These are phyloP conservation scores for Daldinia grandis DNA, from an alignment of 495 filamentous ascomycete species.

Conservation along the genomic window DNA sequence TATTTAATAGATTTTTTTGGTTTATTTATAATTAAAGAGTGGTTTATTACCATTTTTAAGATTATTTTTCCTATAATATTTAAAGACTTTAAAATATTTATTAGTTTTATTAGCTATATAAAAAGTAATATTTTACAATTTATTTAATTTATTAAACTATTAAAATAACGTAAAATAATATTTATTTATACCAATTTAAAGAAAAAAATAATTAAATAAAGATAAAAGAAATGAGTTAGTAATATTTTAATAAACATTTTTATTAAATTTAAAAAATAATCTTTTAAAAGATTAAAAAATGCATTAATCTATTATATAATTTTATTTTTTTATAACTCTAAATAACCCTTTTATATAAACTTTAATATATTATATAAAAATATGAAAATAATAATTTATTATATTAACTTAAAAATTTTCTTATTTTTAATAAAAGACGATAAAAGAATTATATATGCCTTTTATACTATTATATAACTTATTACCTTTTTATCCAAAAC, in stretches of 20 bases:
- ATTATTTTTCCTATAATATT: slow-evolving; percentile 1
- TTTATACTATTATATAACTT: slow-evolving; percentile 1
- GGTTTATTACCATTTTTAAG: neutral
- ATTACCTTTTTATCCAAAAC: neutral
- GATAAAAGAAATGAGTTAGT: neutral
- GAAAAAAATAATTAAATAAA: neutral
- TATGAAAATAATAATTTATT: slow-evolving; percentile 4
- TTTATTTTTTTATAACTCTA: neutral
- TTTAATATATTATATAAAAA: slow-evolving; percentile 8
- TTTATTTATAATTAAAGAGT: too few relatives aligned
- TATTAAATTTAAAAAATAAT: neutral
- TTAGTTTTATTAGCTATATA: slow-evolving; percentile 9
- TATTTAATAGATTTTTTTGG: too few relatives aligned
- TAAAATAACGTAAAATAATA: slow-evolving; percentile 1
- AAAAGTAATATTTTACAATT: neutral
- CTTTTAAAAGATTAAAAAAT: slow-evolving; percentile 1
- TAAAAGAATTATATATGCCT: neutral
- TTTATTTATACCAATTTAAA: neutral
- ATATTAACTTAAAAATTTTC: slow-evolving; percentile 1
- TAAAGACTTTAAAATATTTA: slow-evolving; percentile 13
- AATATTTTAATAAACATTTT: neutral
- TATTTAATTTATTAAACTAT: neutral
- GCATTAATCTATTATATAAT: slow-evolving; percentile 1
- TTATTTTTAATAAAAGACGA: neutral
- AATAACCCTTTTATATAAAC: neutral